Conservation (phyloP, 139 green algal species). For the Coccomyxa sp. region DNA sequence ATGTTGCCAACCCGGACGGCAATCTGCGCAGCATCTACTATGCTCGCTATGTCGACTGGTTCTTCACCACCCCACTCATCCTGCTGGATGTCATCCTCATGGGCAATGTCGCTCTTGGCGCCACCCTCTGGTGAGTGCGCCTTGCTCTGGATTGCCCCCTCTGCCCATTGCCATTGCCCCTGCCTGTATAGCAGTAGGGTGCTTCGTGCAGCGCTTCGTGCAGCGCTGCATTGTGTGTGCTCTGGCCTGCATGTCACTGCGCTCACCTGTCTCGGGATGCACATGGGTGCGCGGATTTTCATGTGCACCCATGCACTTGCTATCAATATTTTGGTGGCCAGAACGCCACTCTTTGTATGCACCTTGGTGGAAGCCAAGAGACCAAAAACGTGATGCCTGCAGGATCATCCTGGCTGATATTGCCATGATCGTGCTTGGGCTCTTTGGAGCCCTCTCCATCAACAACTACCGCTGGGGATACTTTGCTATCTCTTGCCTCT, state of each 20-base stretch:
- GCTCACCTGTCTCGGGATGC: not conserved
- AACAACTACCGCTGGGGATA: conserved; percentile 19
- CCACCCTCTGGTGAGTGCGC: conserved; percentile 16
- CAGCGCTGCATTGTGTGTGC: not conserved
- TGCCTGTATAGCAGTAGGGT: not conserved
- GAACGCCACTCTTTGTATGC: not conserved
- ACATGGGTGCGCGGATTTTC: not conserved
- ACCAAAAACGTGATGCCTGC: no score
- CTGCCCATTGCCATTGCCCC: not conserved
- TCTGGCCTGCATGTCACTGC: not conserved
- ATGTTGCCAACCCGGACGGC: not conserved
- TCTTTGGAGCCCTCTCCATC: conserved; percentile 13
- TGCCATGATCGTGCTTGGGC: conserved; percentile 24
- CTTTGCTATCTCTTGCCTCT: conserved; percentile 7
- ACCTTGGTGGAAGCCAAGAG: no score
- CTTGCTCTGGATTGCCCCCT: conserved; percentile 9
- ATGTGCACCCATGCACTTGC: not conserved
- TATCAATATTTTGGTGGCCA: not conserved
- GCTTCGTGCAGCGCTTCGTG: not conserved
- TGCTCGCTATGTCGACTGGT: conserved; percentile 19
- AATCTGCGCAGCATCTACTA: not conserved
- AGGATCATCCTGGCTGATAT: conserved; percentile 22
- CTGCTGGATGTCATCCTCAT: conserved; percentile 20
- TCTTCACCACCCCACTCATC: conserved; percentile 27
- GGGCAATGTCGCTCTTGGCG: conserved; percentile 3